Evolutionary conservation across 2,329 filamentous ascomycete species (phyloP).

Genomic region (Elsinoe perseae): DNA sequence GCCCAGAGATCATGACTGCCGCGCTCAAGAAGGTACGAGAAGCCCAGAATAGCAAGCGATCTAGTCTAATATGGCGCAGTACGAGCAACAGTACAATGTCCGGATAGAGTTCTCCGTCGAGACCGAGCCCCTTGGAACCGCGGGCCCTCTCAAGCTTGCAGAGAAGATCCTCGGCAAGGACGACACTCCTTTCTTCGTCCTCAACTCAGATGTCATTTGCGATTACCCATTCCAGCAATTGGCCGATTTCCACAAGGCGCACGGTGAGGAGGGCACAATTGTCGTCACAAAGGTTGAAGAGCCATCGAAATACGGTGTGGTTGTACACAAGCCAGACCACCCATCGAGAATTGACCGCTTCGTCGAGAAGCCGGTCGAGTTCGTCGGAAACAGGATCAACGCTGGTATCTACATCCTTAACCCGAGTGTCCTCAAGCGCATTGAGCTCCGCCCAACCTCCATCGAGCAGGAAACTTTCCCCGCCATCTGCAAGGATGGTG

Average conservation of each 20-base stretch:
- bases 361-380: slow-evolving; percentile 98
- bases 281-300: slow-evolving; percentile 99
- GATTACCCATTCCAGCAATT: slow-evolving; percentile 92
- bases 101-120: slow-evolving; percentile 97
- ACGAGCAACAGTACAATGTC: slow-evolving; percentile 85
- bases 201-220: slow-evolving; percentile 98
- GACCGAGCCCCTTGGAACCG: slow-evolving; percentile 88
- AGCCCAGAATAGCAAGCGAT: slow-evolving; percentile 13
- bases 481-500: slow-evolving; percentile 77
- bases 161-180: slow-evolving; percentile 90
- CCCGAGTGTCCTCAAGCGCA: slow-evolving; percentile 79
- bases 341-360: slow-evolving; percentile 92
- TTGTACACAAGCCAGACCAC: slow-evolving; percentile 93
- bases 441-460: slow-evolving; percentile 90
- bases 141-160: slow-evolving; percentile 89
- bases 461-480: slow-evolving; percentile 99
- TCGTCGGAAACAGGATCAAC: slow-evolving; percentile 97
- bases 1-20: slow-evolving; percentile 94
- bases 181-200: slow-evolving; percentile 90
- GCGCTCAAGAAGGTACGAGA: slow-evolving; percentile 70
- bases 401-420: slow-evolving; percentile 98
- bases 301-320: slow-evolving; percentile 96
- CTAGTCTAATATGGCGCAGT: slow-evolving; percentile 44
- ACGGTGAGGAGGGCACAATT: slow-evolving; percentile 95
- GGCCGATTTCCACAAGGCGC: slow-evolving; percentile 81